These are phyloP conservation scores for Komagataella pastoris DNA, from an alignment of 805 yeast genomes.

Conservation along the genomic window DNA sequence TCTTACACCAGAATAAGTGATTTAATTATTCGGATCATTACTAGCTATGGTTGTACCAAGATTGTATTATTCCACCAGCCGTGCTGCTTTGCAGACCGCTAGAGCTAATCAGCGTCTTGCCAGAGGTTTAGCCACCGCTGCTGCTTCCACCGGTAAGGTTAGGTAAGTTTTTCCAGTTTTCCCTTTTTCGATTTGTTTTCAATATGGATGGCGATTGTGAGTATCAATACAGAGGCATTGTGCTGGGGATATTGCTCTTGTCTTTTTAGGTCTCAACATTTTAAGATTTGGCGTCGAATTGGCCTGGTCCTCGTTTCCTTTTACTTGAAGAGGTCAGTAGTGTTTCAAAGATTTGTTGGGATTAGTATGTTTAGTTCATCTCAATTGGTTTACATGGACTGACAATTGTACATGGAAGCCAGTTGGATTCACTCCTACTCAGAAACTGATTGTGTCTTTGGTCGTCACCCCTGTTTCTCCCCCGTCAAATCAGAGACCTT, in stretches of 20 bases:
- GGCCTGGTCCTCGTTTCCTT: not conserved
- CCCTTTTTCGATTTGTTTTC: not conserved
- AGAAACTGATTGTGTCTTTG: not conserved
- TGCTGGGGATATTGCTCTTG: not conserved
- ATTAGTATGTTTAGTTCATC: not conserved
- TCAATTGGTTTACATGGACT: not conserved
- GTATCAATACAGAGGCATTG: not conserved
- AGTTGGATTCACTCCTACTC: not conserved
- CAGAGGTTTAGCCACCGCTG: conserved; percentile 71
- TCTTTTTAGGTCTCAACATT: not conserved
- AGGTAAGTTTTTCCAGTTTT: conserved; percentile 42
- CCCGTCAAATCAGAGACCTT: conserved; percentile 5
- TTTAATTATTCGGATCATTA: not conserved
- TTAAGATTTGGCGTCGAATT: not conserved
- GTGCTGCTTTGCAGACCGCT: conserved; percentile 82
- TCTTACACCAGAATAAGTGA: not conserved
- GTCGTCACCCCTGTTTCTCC: not conserved
- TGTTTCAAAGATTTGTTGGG: not conserved
- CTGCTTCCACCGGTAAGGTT: conserved; percentile 71
- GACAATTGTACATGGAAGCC: not conserved
- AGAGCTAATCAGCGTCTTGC: conserved; percentile 66
- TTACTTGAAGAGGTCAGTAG: not conserved
- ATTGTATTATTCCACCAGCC: conserved; percentile 53
- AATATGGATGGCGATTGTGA: not conserved
- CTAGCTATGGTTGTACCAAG: conserved; percentile 35